Base-by-base conservation (phyloP, 1,139 yeast species). In the Schwanniomyces etchellsii region DNA sequence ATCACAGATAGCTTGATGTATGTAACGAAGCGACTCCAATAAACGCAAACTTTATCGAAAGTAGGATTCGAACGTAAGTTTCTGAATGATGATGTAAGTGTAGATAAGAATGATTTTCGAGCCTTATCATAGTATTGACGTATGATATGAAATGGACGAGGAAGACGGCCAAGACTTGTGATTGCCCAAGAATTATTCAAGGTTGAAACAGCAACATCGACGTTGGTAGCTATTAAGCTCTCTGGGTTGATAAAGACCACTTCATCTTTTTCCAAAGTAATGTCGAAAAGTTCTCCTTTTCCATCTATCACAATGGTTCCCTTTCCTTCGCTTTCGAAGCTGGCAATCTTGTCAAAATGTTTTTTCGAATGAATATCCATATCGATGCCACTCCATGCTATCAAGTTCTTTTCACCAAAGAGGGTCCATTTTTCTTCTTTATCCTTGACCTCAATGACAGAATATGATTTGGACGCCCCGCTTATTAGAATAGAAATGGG, bases 341-440 rank as follows among this genome's bases (percentile, higher is more conserved):
- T 48, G 3, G 40, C 40, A 33, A 37, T 44, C 16, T 43, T 48
- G 5, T 41, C 39, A n/a, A 57, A 36, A 4, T 43, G 30, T 9
- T 35, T 28, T 6, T 28, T 27, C 4, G 50, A 42, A n/a, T 31
- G 30, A 13, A 68, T 31, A 14, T 48, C 40, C 11, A 65, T 36
- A 32, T 59, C 53, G 28, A 54, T 52, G 0, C 74, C 74, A 1
- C 66, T 52, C 76, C 76, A 71, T 2, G 74, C 74, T 11, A 67
- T 49, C 14, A 71, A 35, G 31, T 49, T 47, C 5, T 54, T 48
- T 28, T 52, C 50, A 14, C 55, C 55, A 5, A 50, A 32, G n/a
- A 69, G 44, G 3, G 43, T 43, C 77, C 77, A 70, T n/a, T 36
- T 33, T 10, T 47, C 46, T 7, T 35, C 31, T 25, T 36, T 22